phyloP scores from a whole-genome alignment of 2,329 filamentous ascomycete species.

The Neocatenulostroma microsporum region DNA sequence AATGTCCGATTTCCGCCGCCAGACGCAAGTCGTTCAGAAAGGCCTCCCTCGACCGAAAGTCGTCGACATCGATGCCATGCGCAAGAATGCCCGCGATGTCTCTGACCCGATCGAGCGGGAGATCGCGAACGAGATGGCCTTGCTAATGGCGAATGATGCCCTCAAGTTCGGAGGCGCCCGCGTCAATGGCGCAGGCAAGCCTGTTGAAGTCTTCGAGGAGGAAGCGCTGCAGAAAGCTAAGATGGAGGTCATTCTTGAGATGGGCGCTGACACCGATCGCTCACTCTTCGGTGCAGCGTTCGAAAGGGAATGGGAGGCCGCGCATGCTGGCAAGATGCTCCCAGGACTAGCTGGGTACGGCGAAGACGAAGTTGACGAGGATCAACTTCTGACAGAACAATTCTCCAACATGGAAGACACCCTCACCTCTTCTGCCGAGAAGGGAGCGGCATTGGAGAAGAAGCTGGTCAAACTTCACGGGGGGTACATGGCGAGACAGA shows the following conservation, averaged over 20 bases:
- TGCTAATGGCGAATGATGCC: conserved; percentile 76
- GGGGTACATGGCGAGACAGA: conserved; percentile 81
- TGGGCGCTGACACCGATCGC: conserved; percentile 40
- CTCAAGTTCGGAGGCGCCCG: conserved; percentile 62
- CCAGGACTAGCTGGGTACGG: conserved; percentile 75
- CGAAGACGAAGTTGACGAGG: conserved; percentile 61
- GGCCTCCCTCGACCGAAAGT: conserved; percentile 67
- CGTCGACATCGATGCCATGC: conserved; percentile 62
- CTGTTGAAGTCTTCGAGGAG: conserved; percentile 61
- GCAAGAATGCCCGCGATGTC: conserved; percentile 55
- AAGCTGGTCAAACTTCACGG: conserved; percentile 81
- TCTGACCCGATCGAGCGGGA: conserved; percentile 58
- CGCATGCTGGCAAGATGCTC: conserved; percentile 47
- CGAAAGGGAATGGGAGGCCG: conserved; percentile 39
- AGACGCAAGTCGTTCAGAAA: conserved; percentile 86
- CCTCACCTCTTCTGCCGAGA: conserved; percentile 66
- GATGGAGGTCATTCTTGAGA: conserved; percentile 65
- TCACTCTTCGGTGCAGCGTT: conserved; percentile 41
- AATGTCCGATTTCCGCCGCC: conserved; percentile 64
- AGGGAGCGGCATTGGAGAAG: conserved; percentile 84
- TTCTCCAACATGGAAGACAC: conserved; percentile 69
- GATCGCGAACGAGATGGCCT: conserved; percentile 68
- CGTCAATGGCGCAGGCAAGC: conserved; percentile 53
- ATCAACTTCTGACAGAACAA: conserved; percentile 57
- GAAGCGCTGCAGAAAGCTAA: conserved; percentile 65